Evolutionary conservation across 169 alveolate species (phyloP), one percentile per base, ranked within the genome.

Genomic region (Besnoitia besnoiti): DNA sequence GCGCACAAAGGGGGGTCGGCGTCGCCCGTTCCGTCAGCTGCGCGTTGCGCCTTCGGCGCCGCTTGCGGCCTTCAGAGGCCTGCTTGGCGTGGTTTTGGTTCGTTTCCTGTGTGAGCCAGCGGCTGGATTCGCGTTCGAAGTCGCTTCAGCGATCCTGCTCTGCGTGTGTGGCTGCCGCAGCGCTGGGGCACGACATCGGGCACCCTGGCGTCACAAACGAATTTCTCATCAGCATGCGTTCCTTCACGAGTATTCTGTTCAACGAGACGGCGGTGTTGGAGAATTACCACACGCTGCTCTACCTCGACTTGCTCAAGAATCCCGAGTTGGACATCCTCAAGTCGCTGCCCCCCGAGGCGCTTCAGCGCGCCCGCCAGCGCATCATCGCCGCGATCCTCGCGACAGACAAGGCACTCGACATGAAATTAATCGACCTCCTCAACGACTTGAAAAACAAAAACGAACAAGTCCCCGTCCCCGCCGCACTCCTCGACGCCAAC

Each of bases 101-200:
- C n/a, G n/a, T n/a, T n/a, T n/a, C n/a, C n/a, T n/a, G n/a, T n/a
- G n/a, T n/a, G n/a, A n/a, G n/a, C n/a, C n/a, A n/a, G n/a, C n/a
- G n/a, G n/a, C n/a, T n/a, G n/a, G n/a, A n/a, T n/a, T n/a, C n/a
- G n/a, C n/a, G n/a, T n/a, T n/a, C n/a, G n/a, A n/a, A n/a, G n/a
- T n/a, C n/a, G n/a, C n/a, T n/a, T n/a, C n/a, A n/a, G n/a, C n/a
- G n/a, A n/a, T n/a, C n/a, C n/a, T n/a, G n/a, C n/a, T n/a, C n/a
- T n/a, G n/a, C n/a, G n/a, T n/a, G n/a, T n/a, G n/a, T n/a, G n/a
- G n/a, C n/a, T n/a, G n/a, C 46, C 62, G 98, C 99, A 40, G 95
- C 99, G 24, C 89, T 98, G 77, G 99, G 98, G 4, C 99, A 98
- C 93, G 99, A 98, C 90, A 98, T 97, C 30, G 99, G 99, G 0